Evolutionary conservation across 2,329 filamentous ascomycete species (phyloP).

Genomic region (Coniochaeta ligniaria): DNA sequence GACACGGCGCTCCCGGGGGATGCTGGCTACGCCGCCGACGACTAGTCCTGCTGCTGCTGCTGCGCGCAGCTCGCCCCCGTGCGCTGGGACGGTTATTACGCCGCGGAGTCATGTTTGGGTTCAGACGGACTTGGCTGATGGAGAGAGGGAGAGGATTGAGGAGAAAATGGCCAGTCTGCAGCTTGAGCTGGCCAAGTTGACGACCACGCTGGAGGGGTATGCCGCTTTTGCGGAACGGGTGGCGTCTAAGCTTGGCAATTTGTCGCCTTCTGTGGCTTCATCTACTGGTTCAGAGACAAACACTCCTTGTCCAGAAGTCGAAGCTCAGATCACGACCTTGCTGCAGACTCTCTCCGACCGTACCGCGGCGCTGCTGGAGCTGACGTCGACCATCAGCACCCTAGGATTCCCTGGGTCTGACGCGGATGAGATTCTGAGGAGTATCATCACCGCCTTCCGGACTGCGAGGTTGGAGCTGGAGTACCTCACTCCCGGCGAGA

Average conservation of each 20-base stretch:
- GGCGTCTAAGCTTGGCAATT: conserved; percentile 24
- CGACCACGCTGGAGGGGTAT: conserved; percentile 39
- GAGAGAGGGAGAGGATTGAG: conserved; percentile 32
- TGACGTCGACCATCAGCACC: conserved; percentile 35
- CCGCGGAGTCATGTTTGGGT: conserved; percentile 27
- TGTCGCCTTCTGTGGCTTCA: conserved; percentile 10
- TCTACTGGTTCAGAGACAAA: conserved; percentile 5
- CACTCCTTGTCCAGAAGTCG: conserved; percentile 24
- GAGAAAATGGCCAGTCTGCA: conserved; percentile 41
- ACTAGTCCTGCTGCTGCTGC: conserved; percentile 37
- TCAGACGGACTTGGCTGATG: conserved; percentile 34
- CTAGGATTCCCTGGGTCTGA: conserved; percentile 46
- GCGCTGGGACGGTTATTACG: conserved; percentile 10
- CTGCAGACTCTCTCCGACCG: conserved; percentile 40
- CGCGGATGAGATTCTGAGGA: conserved; percentile 38
- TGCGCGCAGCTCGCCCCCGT: conserved; percentile 26
- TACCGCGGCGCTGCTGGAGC: conserved; percentile 35
- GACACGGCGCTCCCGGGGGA: conserved; percentile 24
- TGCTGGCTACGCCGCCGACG: conserved; percentile 48
- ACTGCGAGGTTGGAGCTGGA: conserved; percentile 53
- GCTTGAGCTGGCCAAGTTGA: conserved; percentile 40
- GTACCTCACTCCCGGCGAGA: conserved; percentile 53
- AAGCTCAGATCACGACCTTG: conserved; percentile 33
- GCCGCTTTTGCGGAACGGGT: conserved; percentile 31
- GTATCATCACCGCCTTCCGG: conserved; percentile 43